Evolutionary conservation across 176 grass and related monocot genomes (phyloP), one percentile per base, ranked within the genome.

Genomic region (Saccharum spontaneum): DNA sequence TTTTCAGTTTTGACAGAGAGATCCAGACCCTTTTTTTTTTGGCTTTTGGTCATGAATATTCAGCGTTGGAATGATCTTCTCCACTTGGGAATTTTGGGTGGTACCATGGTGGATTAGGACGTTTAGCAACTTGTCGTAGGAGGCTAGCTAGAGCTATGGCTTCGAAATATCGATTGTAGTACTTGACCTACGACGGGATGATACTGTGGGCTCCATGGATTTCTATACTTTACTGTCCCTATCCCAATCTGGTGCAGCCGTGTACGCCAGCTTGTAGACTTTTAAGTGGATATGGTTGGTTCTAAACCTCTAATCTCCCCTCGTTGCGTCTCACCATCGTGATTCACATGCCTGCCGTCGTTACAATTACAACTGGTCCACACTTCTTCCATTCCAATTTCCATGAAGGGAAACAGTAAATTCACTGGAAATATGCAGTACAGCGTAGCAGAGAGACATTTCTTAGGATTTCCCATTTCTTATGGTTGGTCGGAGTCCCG

Each of bases 211-310:
- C 20, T 68, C 39, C 62, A 69, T 60, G 28, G 26, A 20, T 77
- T 77, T 33, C 26, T 8, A 50, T 73, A 24, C 24, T 40, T 75
- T 34, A 13, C 37, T 24, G 76, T 84, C 76, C 0, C 60, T 22
- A 13, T 69, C 10, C 0, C 39, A 31, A 31, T 18, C 26, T 20
- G 7, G 17, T 34, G 61, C 26, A 67, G 78, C 78, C 81, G 75
- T 79, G 80, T 16, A 84, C 81, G 52, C 80, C 55, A 83, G 67
- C 31, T 50, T n/a, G 54, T 57, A 8, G 18, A 57, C 7, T 22
- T 55, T 55, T 22, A 46, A 22, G 11, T 38, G 18, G 13, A 69
- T 15, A 26, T 39, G 12, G 50, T 34, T 69, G 33, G 33, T 33
- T 33, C 33, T 33, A 33, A 33, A 28, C 28, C 1, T 28, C 10